Evolutionary conservation across 2,329 filamentous ascomycete genomes (phyloP).

Genomic region (Leptodontidium sp.): DNA sequence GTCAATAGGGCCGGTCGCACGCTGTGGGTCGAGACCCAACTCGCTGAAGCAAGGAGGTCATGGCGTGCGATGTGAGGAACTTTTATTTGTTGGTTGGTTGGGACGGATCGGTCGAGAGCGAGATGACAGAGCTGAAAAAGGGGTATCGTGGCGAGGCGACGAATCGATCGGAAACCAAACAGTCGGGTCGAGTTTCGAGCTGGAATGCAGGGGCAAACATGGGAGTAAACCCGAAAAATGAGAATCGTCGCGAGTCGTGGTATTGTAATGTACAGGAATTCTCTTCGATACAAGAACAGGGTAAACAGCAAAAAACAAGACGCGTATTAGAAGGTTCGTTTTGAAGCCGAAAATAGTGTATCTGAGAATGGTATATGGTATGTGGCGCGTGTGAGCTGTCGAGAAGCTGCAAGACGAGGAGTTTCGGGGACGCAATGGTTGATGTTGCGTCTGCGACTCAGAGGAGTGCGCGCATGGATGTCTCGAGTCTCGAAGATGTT

Average conservation of each 20-base stretch:
- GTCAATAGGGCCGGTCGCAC: slow-evolving; percentile 6
- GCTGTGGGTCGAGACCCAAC: slow-evolving; percentile 40
- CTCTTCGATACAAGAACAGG: slow-evolving; percentile 20
- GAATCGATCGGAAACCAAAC: slow-evolving; percentile 18
- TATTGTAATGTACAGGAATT: slow-evolving; percentile 38
- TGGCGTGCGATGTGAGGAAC: slow-evolving; percentile 3
- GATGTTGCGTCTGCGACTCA: slow-evolving; percentile 28
- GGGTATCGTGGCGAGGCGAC: slow-evolving; percentile 11
- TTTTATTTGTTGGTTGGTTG: slow-evolving; percentile 1
- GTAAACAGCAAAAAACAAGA: slow-evolving; percentile 9
- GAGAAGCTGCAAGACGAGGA: slow-evolving; percentile 19
- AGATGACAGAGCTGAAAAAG: slow-evolving; percentile 1
- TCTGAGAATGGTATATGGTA: slow-evolving; percentile 20
- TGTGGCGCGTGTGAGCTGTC: not conserved
- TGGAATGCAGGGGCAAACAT: slow-evolving; percentile 34
- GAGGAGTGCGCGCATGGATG: slow-evolving; percentile 29
- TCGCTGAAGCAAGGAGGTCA: slow-evolving; percentile 31
- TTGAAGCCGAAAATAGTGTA: slow-evolving; percentile 11
- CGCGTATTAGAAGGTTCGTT: slow-evolving; percentile 21
- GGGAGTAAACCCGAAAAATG: slow-evolving; percentile 30
- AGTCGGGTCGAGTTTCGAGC: slow-evolving; percentile 23
- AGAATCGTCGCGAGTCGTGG: slow-evolving; percentile 44
- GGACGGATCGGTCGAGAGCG: slow-evolving; percentile 13
- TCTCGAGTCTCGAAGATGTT: slow-evolving; percentile 16
- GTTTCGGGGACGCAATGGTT: slow-evolving; percentile 24